Evolutionary conservation across 768 basidiomycete genomes (phyloP).

Genomic region (Hygrophoropsis aurantiaca): DNA sequence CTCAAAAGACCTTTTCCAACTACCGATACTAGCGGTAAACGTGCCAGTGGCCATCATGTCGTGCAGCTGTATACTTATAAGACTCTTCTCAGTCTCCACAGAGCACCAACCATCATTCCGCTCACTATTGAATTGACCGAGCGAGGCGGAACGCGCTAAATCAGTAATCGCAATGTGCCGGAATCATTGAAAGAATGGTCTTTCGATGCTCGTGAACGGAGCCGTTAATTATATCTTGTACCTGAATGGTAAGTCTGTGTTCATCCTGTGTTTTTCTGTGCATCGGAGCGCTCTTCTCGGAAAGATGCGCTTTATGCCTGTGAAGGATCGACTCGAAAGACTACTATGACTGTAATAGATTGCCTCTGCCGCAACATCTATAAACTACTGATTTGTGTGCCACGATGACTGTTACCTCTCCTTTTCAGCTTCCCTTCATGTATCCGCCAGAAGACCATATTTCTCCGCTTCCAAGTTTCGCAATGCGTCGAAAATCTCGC

Average conservation of each 20-base stretch:
- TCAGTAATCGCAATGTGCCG: no score
- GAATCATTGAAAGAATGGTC: no score
- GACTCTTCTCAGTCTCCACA: no score
- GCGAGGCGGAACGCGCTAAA: no score
- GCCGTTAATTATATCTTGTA: background rate
- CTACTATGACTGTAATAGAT: constrained; percentile 4
- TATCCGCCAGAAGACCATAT: constrained; percentile 8
- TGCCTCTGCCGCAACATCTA: background rate
- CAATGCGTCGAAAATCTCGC: constrained; percentile 12
- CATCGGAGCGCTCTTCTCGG: constrained; percentile 3
- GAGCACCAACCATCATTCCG: no score
- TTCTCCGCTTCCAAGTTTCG: constrained; percentile 4
- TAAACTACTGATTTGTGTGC: background rate
- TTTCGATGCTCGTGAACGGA: no score
- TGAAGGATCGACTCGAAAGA: background rate
- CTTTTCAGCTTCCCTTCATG: background rate
- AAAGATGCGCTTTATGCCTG: constrained; percentile 12
- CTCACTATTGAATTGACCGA: no score
- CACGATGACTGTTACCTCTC: background rate
- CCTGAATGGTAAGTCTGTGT: constrained; percentile 1
- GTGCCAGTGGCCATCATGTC: no score
- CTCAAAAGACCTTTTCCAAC: no score
- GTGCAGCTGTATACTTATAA: no score
- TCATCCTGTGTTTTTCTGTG: background rate
- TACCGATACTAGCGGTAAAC: no score